Conservation (phyloP, 176 grass and related monocot genomes). For the Eremochloa ophiuroides region DNA sequence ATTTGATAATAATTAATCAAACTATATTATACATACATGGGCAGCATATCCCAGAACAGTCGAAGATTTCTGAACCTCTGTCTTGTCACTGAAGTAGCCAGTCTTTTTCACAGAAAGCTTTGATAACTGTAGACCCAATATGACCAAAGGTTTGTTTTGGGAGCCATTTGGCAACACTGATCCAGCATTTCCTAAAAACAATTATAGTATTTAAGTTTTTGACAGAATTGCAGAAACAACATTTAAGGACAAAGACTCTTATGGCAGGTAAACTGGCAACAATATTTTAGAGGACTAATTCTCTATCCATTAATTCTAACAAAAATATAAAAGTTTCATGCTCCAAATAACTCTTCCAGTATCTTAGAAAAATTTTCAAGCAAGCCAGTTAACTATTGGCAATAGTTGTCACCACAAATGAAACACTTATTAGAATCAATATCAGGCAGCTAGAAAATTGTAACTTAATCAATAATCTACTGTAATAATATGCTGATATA, state of each 20-base stretch:
- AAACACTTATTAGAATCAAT: neutral
- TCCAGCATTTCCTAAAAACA: constrained; percentile 52
- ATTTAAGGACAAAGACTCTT: neutral
- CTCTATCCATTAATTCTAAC: neutral
- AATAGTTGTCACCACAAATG: neutral
- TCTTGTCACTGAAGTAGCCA: constrained; percentile 78
- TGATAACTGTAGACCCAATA: constrained; percentile 66
- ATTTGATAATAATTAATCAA: constrained; percentile 14
- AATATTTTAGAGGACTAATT: neutral
- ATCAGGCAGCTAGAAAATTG: neutral
- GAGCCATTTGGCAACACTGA: constrained; percentile 33
- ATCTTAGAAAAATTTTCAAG: neutral
- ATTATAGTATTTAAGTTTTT: constrained; percentile 24
- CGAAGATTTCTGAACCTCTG: constrained; percentile 61
- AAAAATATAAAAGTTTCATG: neutral
- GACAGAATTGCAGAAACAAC: neutral
- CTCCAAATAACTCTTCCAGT: neutral
- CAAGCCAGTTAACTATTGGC: neutral
- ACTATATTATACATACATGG: constrained; percentile 61
- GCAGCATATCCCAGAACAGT: constrained; percentile 76
- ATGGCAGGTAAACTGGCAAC: neutral
- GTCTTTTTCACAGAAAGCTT: constrained; percentile 56
- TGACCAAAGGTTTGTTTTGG: constrained; percentile 47
- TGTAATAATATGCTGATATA: neutral
- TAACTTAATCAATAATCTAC: neutral